Base-by-base conservation (phyloP, 1,284 basidiomycete species). In the Puccinia hordei region DNA sequence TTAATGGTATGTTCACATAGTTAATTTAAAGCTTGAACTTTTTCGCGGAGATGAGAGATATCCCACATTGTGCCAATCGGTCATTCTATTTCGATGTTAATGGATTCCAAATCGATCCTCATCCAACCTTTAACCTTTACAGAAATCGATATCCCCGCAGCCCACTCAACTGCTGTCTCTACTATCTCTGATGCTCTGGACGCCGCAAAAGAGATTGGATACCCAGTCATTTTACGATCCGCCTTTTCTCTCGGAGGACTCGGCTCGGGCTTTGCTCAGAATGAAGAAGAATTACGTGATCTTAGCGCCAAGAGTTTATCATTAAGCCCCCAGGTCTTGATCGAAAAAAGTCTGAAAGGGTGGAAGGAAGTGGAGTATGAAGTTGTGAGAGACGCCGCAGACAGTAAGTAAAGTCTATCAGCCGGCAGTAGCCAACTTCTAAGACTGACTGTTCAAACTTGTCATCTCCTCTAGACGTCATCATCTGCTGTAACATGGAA, bases 311-410 rank as follows among this genome's bases (percentile, higher is more conserved):
- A 93, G 87, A 91, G 92, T 85, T 90, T 99, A 81, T 92, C 91
- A 85, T 89, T 98, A 51, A 93, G 91, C 83, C 97, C 97, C 69
- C 97, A 99, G 87, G 94, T 99, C 69, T 89, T 99, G 80, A 95
- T 99, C 83, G 97, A 99, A 87, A 93, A 95, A 83, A 95, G 93
- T 84, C 93, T 99, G 91, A 98, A 98, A 87, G 97, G 97, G 66
- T 99, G 97, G 97, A 99, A 99, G 86, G 97, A 99, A 88, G 90
- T 98, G 83, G 97, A 99, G 87, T 99, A 99, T 85, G 97, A 99
- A 87, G 97, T 99, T 80, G 95, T 99, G 84, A 92, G 97, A 82
- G 97, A 99, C 86, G 94, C 91, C 83, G 94, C 94, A 75, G 95
- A 99, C 84, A 85, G 84, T 82, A 81, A 46, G 78, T 65, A 35